A percentile compares a stretch with the other conserved stretches of the same genome.
Evolutionary conservation across 345 rosid genomes (phyloP).

Genomic region (Gossypium mustelinum): DNA sequence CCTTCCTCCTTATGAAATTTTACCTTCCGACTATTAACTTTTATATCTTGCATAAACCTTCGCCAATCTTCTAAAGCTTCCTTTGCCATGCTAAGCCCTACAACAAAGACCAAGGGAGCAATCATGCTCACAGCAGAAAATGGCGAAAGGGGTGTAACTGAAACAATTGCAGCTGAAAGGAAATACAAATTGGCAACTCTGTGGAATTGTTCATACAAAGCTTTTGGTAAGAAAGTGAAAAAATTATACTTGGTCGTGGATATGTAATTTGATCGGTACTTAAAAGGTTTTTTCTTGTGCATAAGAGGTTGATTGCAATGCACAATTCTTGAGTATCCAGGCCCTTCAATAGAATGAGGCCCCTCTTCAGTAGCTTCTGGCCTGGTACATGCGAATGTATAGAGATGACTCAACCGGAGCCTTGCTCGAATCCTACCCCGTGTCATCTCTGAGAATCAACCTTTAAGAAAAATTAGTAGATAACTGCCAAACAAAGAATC

Average conservation of each 20-base stretch:
- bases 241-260: conserved; percentile 83
- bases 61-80: conserved; percentile 97
- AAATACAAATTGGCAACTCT: conserved; percentile 94
- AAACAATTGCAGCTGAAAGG: conserved; percentile 72
- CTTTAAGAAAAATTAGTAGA: conserved; percentile 15
- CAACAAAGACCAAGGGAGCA: conserved; percentile 80
- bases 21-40: conserved; percentile 69
- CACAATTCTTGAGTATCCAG: conserved; percentile 66
- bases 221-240: conserved; percentile 75
- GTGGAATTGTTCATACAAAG: conserved; percentile 85
- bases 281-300: conserved; percentile 68
- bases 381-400: conserved; percentile 72
- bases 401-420: conserved; percentile 69
- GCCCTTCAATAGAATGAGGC: conserved; percentile 56
- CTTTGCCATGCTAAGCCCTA: conserved; percentile 91
- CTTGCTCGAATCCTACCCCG: conserved; percentile 77
- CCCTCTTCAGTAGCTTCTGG: conserved; percentile 44
- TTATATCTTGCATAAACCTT: conserved; percentile 86
- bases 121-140: conserved; percentile 88
- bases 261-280: conserved; percentile 74
- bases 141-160: conserved; percentile 74
- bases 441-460: conserved; percentile 52
- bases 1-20: conserved; percentile 57
- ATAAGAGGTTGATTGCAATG: conserved; percentile 73
- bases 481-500: conserved; percentile 15